Percentiles rank a stretch among this genome's conserved stretches.
phyloP scores from a whole-genome alignment of 2,329 filamentous ascomycete genomes.

The Dryadomyces quercus-mongolicae region DNA sequence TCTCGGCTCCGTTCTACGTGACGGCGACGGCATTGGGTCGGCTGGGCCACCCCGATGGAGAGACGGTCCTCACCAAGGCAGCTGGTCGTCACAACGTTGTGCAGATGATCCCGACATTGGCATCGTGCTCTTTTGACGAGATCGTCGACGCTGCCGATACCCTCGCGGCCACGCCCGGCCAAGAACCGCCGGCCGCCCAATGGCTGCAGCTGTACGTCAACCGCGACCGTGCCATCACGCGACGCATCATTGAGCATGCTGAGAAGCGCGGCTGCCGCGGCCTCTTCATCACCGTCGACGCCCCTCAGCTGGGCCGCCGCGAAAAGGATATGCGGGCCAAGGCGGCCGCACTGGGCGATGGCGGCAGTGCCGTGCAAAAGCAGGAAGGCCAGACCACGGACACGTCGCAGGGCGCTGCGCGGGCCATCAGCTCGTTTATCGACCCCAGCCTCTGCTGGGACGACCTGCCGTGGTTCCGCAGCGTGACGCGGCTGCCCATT shows the following conservation, averaged over 20 bases:
- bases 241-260: slow-evolving; percentile 81
- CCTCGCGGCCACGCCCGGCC: background rate
- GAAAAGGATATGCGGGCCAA: slow-evolving; percentile 98
- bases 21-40: slow-evolving; percentile 94
- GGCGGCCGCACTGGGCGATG: slow-evolving; percentile 51
- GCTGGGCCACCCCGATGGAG: slow-evolving; percentile 84
- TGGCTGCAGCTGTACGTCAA: slow-evolving; percentile 98
- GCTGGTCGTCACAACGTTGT: slow-evolving; percentile 79
- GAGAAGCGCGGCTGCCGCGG: slow-evolving; percentile 86
- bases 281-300: slow-evolving; percentile 96
- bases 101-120: slow-evolving; percentile 97
- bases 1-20: slow-evolving; percentile 84
- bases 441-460: slow-evolving; percentile 89
- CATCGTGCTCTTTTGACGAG: slow-evolving; percentile 95
- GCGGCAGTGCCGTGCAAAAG: slow-evolving; percentile 69
- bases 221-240: slow-evolving; percentile 84
- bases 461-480: slow-evolving; percentile 85
- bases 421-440: slow-evolving; percentile 94
- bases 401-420: slow-evolving; percentile 80
- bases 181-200: slow-evolving; percentile 60
- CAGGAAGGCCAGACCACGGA: slow-evolving; percentile 68
- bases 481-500: slow-evolving; percentile 88
- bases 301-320: slow-evolving; percentile 82
- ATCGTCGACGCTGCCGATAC: slow-evolving; percentile 65
- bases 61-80: slow-evolving; percentile 79